Evolutionary conservation across 2,329 filamentous ascomycete species (phyloP).

Genomic region (Scytalidium sp.): DNA sequence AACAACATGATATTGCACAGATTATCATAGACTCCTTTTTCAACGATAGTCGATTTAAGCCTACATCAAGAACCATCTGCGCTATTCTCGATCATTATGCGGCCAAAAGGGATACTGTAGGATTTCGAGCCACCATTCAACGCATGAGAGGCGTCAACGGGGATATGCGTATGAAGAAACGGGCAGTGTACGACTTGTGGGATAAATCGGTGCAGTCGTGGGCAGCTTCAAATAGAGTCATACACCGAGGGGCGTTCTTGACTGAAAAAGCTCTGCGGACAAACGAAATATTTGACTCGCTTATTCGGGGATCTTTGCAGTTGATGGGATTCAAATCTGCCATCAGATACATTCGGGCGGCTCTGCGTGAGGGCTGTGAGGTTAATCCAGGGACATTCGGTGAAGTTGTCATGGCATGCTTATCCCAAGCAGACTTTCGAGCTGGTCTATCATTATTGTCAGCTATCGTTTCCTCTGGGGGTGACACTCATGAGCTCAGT

Average conservation of each 20-base stretch:
- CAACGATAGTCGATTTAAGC: slow-evolving; percentile 28
- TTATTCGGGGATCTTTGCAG: slow-evolving; percentile 21
- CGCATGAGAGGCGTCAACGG: slow-evolving; percentile 21
- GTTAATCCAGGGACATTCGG: slow-evolving; percentile 17
- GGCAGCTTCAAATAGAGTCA: slow-evolving; percentile 18
- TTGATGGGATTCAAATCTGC: slow-evolving; percentile 16
- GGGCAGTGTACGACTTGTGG: slow-evolving; percentile 6
- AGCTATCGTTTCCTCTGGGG: slow-evolving; percentile 18
- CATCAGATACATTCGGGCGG: slow-evolving; percentile 19
- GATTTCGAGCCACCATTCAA: slow-evolving; percentile 20
- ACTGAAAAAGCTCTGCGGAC: slow-evolving; percentile 20
- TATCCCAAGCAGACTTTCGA: slow-evolving; percentile 17
- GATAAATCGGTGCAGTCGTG: slow-evolving; percentile 13
- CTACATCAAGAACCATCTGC: slow-evolving; percentile 18
- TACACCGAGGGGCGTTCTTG: slow-evolving; percentile 13
- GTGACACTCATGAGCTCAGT: not conserved
- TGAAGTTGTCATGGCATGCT: slow-evolving; percentile 14
- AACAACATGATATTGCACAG: slow-evolving; percentile 48
- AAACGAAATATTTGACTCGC: slow-evolving; percentile 21
- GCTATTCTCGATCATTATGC: slow-evolving; percentile 28
- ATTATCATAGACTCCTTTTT: slow-evolving; percentile 51
- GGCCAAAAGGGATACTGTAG: slow-evolving; percentile 15
- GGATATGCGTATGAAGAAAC: slow-evolving; percentile 15
- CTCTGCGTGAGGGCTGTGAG: slow-evolving; percentile 21
- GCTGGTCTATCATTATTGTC: slow-evolving; percentile 18